Evolutionary conservation across 2,329 filamentous ascomycete species (phyloP).

Genomic region (Didymosphaeria variabile): DNA sequence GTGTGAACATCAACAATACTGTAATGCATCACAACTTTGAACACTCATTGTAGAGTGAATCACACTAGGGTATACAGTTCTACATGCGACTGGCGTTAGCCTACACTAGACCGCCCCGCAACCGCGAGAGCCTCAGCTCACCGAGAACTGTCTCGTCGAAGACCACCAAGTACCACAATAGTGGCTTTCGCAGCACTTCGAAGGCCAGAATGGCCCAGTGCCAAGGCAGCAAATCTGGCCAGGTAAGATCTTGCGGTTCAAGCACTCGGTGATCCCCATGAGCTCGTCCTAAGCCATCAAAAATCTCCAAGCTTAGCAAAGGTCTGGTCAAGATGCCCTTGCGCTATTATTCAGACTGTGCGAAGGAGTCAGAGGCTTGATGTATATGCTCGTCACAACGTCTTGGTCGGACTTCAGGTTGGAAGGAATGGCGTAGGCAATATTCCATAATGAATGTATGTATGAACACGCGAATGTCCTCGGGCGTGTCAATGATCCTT

Average conservation of each 20-base stretch:
- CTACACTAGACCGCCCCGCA: not conserved
- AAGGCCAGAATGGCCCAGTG: not conserved
- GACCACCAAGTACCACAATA: not conserved
- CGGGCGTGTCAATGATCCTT: not conserved
- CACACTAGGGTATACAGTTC: no score
- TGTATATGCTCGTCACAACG: slow-evolving; percentile 12
- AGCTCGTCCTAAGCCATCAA: not conserved
- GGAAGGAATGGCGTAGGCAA: not conserved
- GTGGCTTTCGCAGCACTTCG: not conserved
- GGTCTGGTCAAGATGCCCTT: not conserved
- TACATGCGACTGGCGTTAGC: not conserved
- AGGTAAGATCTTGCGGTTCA: not conserved
- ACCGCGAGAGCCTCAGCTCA: slow-evolving; percentile 5
- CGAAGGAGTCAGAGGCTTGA: slow-evolving; percentile 10
- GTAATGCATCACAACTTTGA: no score
- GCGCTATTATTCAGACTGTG: not conserved
- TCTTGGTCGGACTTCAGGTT: slow-evolving; percentile 5
- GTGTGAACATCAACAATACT: no score
- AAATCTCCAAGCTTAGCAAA: not conserved
- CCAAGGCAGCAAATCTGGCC: not conserved
- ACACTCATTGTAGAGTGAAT: no score
- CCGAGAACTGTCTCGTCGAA: not conserved
- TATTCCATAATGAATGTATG: slow-evolving; percentile 10
- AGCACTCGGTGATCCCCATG: not conserved
- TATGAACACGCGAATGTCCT: not conserved